Conservation (phyloP, 2,329 filamentous ascomycete species). For the Scedosporium aurantiacum region DNA sequence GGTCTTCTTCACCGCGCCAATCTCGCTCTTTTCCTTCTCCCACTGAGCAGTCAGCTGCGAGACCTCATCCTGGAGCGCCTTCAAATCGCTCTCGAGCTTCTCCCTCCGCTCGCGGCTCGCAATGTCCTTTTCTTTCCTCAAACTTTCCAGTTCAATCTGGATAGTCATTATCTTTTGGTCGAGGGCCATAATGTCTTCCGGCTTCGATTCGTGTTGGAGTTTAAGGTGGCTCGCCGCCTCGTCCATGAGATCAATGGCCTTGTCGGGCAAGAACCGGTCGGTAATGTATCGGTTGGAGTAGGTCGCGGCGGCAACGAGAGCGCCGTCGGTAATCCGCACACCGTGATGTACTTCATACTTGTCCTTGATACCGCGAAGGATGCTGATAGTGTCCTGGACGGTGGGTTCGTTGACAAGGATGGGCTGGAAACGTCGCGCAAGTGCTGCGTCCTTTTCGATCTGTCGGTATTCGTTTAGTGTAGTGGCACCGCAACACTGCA, state of each 20-base stretch:
- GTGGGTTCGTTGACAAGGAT: slow-evolving; percentile 87
- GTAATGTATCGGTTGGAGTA: slow-evolving; percentile 95
- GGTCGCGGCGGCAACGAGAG: slow-evolving; percentile 81
- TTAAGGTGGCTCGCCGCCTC: slow-evolving; percentile 86
- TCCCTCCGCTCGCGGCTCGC: slow-evolving; percentile 79
- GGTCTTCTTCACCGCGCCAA: slow-evolving; percentile 74
- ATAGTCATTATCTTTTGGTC: slow-evolving; percentile 96
- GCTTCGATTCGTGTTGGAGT: slow-evolving; percentile 92
- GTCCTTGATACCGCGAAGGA: slow-evolving; percentile 91
- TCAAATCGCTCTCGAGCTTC: slow-evolving; percentile 69
- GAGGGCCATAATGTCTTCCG: slow-evolving; percentile 82
- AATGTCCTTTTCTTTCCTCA: slow-evolving; percentile 88
- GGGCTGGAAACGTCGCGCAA: slow-evolving; percentile 87
- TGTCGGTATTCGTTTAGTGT: slow-evolving; percentile 83
- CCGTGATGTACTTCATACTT: slow-evolving; percentile 96
- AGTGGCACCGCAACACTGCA: slow-evolving; percentile 92
- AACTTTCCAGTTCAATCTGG: slow-evolving; percentile 88
- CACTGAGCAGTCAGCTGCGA: slow-evolving; percentile 68
- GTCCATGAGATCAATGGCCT: slow-evolving; percentile 93
- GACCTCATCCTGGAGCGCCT: slow-evolving; percentile 66
- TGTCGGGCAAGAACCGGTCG: slow-evolving; percentile 89
- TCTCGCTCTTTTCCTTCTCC: slow-evolving; percentile 80
- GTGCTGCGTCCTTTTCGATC: slow-evolving; percentile 91
- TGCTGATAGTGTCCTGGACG: slow-evolving; percentile 88
- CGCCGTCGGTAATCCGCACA: slow-evolving; percentile 85